A percentile compares a stretch with the other conserved stretches of the same genome.
Evolutionary conservation across 768 basidiomycete species (phyloP).

Genomic region (Chalciporus piperatus): DNA sequence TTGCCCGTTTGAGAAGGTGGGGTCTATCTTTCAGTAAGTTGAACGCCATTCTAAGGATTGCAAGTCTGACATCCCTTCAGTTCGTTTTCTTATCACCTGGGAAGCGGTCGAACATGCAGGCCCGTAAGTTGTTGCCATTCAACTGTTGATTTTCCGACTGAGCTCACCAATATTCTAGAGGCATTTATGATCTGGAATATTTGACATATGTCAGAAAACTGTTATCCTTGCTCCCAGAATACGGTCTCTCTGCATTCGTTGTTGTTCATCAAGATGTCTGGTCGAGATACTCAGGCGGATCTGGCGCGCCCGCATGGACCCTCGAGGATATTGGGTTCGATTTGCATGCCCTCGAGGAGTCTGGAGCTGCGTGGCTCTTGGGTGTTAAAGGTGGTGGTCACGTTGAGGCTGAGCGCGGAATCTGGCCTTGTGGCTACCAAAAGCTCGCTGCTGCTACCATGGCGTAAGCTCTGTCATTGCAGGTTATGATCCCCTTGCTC

Average conservation of each 20-base stretch:
- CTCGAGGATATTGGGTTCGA: conserved; percentile 85
- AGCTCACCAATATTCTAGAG: conserved; percentile 42
- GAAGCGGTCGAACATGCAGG: conserved; percentile 94
- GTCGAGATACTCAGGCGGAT: conserved; percentile 93
- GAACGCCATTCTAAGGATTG: neutral
- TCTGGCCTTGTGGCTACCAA: conserved; percentile 94
- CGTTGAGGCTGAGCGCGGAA: conserved; percentile 70
- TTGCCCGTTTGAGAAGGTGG: conserved; percentile 79
- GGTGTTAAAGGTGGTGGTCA: conserved; percentile 79
- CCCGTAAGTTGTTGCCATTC: conserved; percentile 55
- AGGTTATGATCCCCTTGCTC: neutral
- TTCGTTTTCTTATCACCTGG: conserved; percentile 94
- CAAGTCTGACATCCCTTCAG: conserved; percentile 35
- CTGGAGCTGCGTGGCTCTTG: conserved; percentile 83
- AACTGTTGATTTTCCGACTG: neutral
- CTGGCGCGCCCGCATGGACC: conserved; percentile 97
- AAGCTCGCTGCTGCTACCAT: conserved; percentile 92
- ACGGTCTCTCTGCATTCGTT: conserved; percentile 71
- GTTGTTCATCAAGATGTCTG: conserved; percentile 94
- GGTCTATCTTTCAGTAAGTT: conserved; percentile 79
- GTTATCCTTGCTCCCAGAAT: conserved; percentile 65
- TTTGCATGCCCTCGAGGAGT: conserved; percentile 71
- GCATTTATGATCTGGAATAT: conserved; percentile 82
- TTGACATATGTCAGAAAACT: conserved; percentile 73
- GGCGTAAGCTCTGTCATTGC: conserved; percentile 53